Evolutionary conservation across 495 filamentous ascomycete genomes (phyloP).

Genomic region (Staphylotrichum tortipilum): DNA sequence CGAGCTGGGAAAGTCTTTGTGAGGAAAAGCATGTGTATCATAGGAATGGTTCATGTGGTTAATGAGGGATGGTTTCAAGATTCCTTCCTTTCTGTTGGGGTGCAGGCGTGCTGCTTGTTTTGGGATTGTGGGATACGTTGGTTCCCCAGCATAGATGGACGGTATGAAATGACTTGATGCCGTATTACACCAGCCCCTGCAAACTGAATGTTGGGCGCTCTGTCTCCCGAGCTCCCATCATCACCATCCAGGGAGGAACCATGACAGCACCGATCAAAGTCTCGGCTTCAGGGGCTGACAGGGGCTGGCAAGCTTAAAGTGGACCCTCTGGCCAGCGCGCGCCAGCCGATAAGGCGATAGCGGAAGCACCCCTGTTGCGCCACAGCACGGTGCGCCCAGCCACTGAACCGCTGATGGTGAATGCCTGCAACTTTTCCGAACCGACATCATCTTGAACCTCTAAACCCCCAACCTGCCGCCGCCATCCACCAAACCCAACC

Average conservation of each 20-base stretch:
- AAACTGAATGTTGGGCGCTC: no score
- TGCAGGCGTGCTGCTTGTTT: conserved; percentile 9
- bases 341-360: conserved; percentile 7
- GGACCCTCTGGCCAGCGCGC: no score
- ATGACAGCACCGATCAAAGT: no score
- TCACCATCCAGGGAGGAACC: no score
- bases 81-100: background rate
- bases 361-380: background rate
- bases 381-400: conserved; percentile 8
- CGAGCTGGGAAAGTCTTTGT: conserved; percentile 18
- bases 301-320: no score
- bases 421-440: conserved; percentile 23
- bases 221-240: no score
- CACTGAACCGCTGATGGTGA: conserved; percentile 11
- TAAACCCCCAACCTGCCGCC: no score
- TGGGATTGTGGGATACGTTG: no score
- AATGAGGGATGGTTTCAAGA: conserved; percentile 3
- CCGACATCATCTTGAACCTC: conserved; percentile 5
- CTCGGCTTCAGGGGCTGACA: no score
- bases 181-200: no score
- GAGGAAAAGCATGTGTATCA: conserved; percentile 16
- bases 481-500: background rate
- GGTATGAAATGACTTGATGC: no score
- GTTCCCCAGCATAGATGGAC: no score
- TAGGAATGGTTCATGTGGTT: conserved; percentile 19